Base-by-base conservation (phyloP, 2,329 filamentous ascomycete genomes). In the Furcasterigmium sp. region DNA sequence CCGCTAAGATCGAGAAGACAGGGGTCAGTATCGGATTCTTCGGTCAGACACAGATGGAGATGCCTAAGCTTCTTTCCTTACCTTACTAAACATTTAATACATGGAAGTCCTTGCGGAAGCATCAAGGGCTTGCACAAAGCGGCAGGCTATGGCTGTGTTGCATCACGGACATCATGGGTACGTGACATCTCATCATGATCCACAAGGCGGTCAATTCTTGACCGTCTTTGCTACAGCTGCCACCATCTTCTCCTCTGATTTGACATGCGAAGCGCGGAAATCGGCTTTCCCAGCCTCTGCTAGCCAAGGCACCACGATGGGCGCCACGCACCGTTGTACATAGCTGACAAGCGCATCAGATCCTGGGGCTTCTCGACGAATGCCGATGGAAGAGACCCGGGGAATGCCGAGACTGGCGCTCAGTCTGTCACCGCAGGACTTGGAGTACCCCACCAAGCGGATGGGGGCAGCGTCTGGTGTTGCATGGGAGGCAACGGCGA, bases 381-480 rank as follows among this genome's bases (percentile, higher is more conserved):
- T 58, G 1, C 75, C 85, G 25, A 89, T 64, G 18, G 81, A 80
- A 2, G 82, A 85, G 1, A 81, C 80, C 26, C 82, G 72, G 1
- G 81, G 78, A 9, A 87, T 69, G 2, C 76, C 76, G 4, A 88
- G 65, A 17, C 70, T 70, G 23, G 64, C 29, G 38, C 76, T 76
- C 14, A 89, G 61, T 11, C 72, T 72, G 14, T 76, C 65, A 37
- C 83, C 82, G 39, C 73, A 77, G 1, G 73, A 63, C 41, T 74
- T 78, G 1, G 82, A 81, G 37, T 88, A 72, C 1, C 79, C 75
- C 3, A 89, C 70, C 3, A 88, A 69, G 18, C 76, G 72, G 9
- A 75, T 77, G 3, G 69, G 62, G 2, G 66, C 55, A 18, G 62
- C 60, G 5, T 49, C 40, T 1, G 65, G 60, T 37, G 63, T 51